Evolutionary conservation across 1,139 yeast genomes (phyloP), one percentile per base, ranked within the genome.

Genomic region (Scheffersomyces segobiensis): DNA sequence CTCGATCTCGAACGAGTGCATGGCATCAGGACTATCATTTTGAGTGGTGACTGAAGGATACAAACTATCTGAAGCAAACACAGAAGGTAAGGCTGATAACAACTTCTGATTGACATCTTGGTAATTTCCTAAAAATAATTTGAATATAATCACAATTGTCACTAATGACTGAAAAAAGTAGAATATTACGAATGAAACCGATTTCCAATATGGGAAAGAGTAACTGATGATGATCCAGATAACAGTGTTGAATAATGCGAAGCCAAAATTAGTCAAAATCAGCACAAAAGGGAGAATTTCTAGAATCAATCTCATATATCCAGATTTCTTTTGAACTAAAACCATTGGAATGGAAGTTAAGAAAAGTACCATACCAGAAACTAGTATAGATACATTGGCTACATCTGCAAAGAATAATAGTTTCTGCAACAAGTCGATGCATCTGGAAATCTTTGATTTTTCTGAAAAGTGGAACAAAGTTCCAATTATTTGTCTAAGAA

Each of bases 401-500:
- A 48, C n/a, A 48, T 48, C 50, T n/a, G 6, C 26, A 24, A 48
- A 24, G 50, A 48, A 48, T 20, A 48, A 14, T 24, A 48, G 24
- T n/a, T 48, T 48, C 26, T 48, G 50, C 10, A 48, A 24, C 6
- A 48, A 20, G 24, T 48, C 50, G 10, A 48, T 24, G 24, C 24
- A 24, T 12, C 7, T 24, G 14, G 50, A 48, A 24, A 20, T 20
- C 12, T 24, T 48, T 48, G 50, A 20, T n/a, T 20, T 24, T 3
- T 39, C 53, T 2, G 62, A 24, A 46, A 48, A 19, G 19, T 53
- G 51, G 46, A 58, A 60, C 20, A 60, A 26, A 5, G 59, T 17
- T 46, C 56, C 58, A 5, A 62, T 39, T 42, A 52, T 57, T 50
- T 55, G 59, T 12, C 56, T 42, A 17, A 60, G 54, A 48, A 60